A percentile compares a stretch with the other conserved stretches of the same genome.
Conservation (phyloP, 1,139 yeast species). For the Suzukiozyma palmioleophila region DNA sequence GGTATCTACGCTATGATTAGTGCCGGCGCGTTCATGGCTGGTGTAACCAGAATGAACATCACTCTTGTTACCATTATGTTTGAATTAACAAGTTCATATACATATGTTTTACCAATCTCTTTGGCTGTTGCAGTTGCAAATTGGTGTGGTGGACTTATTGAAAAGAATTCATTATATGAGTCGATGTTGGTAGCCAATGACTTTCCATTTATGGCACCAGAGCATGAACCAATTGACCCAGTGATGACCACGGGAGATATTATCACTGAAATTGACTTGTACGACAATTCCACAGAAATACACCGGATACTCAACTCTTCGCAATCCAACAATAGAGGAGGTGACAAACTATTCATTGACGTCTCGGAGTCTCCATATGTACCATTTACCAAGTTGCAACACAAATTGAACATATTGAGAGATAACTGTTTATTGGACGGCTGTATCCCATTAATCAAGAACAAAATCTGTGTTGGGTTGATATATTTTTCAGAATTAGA, state of each 20-base stretch:
- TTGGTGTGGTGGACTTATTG: constrained; percentile 54
- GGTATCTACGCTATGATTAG: constrained; percentile 66
- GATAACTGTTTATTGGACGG: constrained; percentile 48
- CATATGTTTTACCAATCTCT: constrained; percentile 57
- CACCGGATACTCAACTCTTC: not conserved
- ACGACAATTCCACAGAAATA: not conserved
- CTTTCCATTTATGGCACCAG: constrained; percentile 50
- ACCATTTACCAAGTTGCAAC: constrained; percentile 26
- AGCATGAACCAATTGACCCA: constrained; percentile 36
- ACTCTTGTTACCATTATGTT: constrained; percentile 57
- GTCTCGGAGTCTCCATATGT: constrained; percentile 35
- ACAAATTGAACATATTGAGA: constrained; percentile 34
- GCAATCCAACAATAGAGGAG: not conserved
- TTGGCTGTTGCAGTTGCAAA: constrained; percentile 55
- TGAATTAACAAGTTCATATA: constrained; percentile 57
- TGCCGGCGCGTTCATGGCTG: constrained; percentile 69
- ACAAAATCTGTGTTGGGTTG: constrained; percentile 41
- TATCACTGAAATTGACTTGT: constrained; percentile 19
- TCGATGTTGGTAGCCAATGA: constrained; percentile 45
- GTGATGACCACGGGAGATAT: constrained; percentile 33
- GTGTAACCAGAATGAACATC: constrained; percentile 63
- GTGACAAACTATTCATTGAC: constrained; percentile 30
- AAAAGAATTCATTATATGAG: constrained; percentile 52
- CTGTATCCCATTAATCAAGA: constrained; percentile 45
- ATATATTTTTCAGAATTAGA: constrained; percentile 53